These are phyloP conservation scores for Murraya paniculata DNA, from an alignment of 345 rosid species.

Conservation along the genomic window DNA sequence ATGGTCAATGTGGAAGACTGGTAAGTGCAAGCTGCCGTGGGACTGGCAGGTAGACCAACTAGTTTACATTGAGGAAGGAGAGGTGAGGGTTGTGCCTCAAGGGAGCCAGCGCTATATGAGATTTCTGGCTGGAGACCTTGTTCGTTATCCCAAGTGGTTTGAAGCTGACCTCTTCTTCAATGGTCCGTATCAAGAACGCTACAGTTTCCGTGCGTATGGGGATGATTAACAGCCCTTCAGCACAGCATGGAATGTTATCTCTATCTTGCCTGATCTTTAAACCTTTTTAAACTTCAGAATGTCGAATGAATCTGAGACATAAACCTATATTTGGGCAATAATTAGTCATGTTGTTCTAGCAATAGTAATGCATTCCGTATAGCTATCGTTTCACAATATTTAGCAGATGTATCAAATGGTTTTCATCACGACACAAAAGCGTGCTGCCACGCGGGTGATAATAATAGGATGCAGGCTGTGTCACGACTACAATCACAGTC, in stretches of 20 bases:
- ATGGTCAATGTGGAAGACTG: conserved; percentile 91
- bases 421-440: background rate
- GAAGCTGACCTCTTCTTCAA: conserved; percentile 92
- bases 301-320: background rate
- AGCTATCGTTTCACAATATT: background rate
- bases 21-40: conserved; percentile 77
- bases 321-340: background rate
- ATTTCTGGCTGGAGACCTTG: conserved; percentile 84
- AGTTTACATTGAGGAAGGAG: conserved; percentile 96
- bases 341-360: background rate
- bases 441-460: background rate
- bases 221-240: conserved; percentile 46
- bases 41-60: conserved; percentile 97
- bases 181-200: conserved; percentile 79
- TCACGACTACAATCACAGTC: background rate
- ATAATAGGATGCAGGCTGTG: background rate
- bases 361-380: background rate
- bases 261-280: background rate
- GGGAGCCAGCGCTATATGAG: conserved; percentile 74
- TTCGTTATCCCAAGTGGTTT: conserved; percentile 92
- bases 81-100: conserved; percentile 90
- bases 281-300: background rate
- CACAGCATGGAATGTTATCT: background rate
- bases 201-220: conserved; percentile 79
- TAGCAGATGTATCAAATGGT: background rate